A percentile compares a stretch with the other conserved stretches of the same genome.
phyloP scores from a whole-genome alignment of 768 basidiomycete genomes.

The Obba rivulosa region DNA sequence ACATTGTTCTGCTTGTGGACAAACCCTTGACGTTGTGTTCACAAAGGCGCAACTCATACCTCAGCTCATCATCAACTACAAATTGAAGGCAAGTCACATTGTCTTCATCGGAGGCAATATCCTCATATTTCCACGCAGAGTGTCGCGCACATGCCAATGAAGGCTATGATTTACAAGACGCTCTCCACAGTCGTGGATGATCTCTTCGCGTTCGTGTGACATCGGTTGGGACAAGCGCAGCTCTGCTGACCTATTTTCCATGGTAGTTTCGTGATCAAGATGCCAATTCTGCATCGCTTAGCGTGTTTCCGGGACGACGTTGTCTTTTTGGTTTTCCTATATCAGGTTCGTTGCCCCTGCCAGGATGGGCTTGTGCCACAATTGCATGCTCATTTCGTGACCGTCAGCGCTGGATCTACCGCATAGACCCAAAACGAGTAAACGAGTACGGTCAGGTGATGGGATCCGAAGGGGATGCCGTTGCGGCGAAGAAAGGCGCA shows the following conservation, averaged over 20 bases:
- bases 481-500: constrained; percentile 26
- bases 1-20: constrained; percentile 6
- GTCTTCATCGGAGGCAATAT: not conserved
- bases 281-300: constrained; percentile 91
- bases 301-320: constrained; percentile 89
- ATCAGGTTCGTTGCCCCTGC: constrained; percentile 58
- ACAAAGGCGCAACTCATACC: constrained; percentile 77
- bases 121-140: constrained; percentile 42
- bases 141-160: constrained; percentile 98
- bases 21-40: constrained; percentile 12
- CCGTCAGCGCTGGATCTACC: constrained; percentile 90
- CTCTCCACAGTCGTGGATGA: constrained; percentile 90
- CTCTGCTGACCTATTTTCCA: constrained; percentile 1
- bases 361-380: not conserved
- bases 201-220: constrained; percentile 68
- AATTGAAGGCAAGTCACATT: constrained; percentile 65
- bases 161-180: constrained; percentile 95
- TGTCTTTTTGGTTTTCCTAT: constrained; percentile 88
- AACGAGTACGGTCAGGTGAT: constrained; percentile 96
- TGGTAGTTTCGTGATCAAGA: constrained; percentile 88
- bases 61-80: constrained; percentile 94
- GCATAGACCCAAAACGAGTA: constrained; percentile 87
- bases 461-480: constrained; percentile 38
- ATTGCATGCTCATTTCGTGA: constrained; percentile 10
- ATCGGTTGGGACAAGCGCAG: constrained; percentile 1